Evolutionary conservation across 257 asterid species (phyloP).

Genomic region (Linderniella brevidens): DNA sequence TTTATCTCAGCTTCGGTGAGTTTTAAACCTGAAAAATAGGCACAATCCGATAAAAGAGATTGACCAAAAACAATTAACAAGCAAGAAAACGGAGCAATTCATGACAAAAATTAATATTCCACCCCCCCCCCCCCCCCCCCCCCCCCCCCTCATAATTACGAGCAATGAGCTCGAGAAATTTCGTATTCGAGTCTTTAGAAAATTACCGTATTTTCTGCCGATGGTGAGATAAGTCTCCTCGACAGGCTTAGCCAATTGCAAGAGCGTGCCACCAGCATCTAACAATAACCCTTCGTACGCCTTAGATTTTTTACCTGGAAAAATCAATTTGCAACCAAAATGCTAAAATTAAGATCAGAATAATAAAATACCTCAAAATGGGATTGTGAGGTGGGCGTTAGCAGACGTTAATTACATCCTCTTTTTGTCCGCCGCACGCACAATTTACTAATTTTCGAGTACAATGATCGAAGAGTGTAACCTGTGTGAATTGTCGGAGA

Average conservation of each 20-base stretch:
- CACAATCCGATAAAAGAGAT: slow-evolving; percentile 4
- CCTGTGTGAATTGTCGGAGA: too few species aligned
- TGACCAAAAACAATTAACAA: background rate
- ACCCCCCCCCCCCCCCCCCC: too few species aligned
- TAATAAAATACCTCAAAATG: too few species aligned
- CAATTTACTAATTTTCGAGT: too few species aligned
- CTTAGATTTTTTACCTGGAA: slow-evolving; percentile 9
- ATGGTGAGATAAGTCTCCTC: slow-evolving; percentile 33
- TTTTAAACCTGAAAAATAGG: slow-evolving; percentile 34
- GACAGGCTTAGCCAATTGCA: slow-evolving; percentile 74
- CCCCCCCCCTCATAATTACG: background rate
- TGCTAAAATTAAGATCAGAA: too few species aligned
- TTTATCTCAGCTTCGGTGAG: slow-evolving; percentile 57
- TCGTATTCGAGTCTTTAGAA: too few species aligned
- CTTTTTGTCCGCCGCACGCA: too few species aligned
- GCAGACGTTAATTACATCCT: too few species aligned
- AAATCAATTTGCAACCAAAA: too few species aligned
- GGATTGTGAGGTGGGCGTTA: too few species aligned
- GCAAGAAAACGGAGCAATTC: background rate
- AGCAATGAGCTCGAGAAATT: too few species aligned
- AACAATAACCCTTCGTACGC: slow-evolving; percentile 62
- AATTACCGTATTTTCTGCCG: slow-evolving; percentile 84
- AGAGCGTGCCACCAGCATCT: slow-evolving; percentile 91
- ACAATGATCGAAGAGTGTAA: too few species aligned
- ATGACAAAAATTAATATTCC: background rate